phyloP scores from a whole-genome alignment of 257 asterid species.

The Salvia splendens region DNA sequence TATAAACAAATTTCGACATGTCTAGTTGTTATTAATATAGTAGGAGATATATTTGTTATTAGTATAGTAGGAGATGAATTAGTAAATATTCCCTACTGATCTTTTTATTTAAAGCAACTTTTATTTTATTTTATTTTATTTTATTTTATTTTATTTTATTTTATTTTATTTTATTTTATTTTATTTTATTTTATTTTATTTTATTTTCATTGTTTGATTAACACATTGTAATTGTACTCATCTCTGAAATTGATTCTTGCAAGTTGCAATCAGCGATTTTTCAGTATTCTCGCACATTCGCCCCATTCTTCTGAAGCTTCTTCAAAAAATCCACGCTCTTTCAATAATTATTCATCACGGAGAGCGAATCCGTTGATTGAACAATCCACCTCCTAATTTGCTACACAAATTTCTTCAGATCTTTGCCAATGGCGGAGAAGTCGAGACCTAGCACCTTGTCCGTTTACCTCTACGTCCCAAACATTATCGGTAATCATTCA shows the following conservation, averaged over 20 bases:
- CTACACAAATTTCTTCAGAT: background rate
- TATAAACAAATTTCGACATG: too few species aligned
- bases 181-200: too few species aligned
- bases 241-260: conserved; percentile 24
- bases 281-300: conserved; percentile 14
- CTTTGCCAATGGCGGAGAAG: conserved; percentile 54
- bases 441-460: conserved; percentile 56
- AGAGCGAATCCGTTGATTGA: conserved; percentile 25
- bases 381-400: conserved; percentile 16
- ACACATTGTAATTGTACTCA: background rate
- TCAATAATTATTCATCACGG: conserved; percentile 22
- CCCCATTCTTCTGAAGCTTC: conserved; percentile 27
- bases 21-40: too few species aligned
- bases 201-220: too few species aligned
- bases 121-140: too few species aligned
- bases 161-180: too few species aligned
- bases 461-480: conserved; percentile 91
- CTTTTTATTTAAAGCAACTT: too few species aligned
- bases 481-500: conserved; percentile 65
- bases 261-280: conserved; percentile 12
- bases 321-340: background rate
- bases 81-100: too few species aligned
- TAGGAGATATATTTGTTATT: too few species aligned
- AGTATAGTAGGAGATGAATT: too few species aligned
- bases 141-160: too few species aligned